phyloP scores from a whole-genome alignment of 1,284 basidiomycete genomes.

The Apiotrichum akiyoshidainum region DNA sequence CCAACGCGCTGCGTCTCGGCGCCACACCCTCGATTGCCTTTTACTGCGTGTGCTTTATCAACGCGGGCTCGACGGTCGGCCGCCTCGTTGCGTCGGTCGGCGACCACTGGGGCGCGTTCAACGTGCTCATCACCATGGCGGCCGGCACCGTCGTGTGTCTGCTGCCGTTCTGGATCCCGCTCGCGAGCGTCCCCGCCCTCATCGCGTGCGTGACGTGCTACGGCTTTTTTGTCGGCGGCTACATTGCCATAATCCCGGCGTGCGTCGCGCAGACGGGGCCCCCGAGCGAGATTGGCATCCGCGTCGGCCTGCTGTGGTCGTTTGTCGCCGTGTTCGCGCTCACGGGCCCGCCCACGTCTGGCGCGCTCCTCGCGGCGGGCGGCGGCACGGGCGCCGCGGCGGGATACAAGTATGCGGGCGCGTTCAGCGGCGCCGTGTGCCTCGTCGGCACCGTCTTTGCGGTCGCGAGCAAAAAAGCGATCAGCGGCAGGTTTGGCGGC shows the following conservation, averaged over 20 bases:
- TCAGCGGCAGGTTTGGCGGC: neutral
- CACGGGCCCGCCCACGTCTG: slow-evolving; percentile 43
- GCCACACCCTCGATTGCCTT: slow-evolving; percentile 27
- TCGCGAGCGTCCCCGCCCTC: slow-evolving; percentile 23
- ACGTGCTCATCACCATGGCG: slow-evolving; percentile 17
- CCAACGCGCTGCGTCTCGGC: slow-evolving; percentile 29
- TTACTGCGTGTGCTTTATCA: slow-evolving; percentile 34
- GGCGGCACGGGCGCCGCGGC: neutral
- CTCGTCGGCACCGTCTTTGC: neutral
- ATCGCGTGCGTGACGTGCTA: slow-evolving; percentile 41
- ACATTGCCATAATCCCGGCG: slow-evolving; percentile 30
- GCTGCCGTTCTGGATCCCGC: slow-evolving; percentile 30
- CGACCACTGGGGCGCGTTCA: slow-evolving; percentile 23
- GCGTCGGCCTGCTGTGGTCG: slow-evolving; percentile 28
- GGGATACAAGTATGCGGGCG: slow-evolving; percentile 3
- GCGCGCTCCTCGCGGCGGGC: slow-evolving; percentile 33
- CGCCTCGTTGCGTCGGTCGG: slow-evolving; percentile 15
- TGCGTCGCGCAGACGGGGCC: slow-evolving; percentile 24
- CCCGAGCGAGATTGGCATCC: slow-evolving; percentile 27
- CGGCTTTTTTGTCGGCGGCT: slow-evolving; percentile 36
- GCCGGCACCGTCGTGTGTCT: neutral
- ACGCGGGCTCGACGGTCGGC: slow-evolving; percentile 32
- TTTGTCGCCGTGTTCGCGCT: slow-evolving; percentile 33
- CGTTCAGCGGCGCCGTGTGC: slow-evolving; percentile 1
- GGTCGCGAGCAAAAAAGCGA: neutral